These are phyloP conservation scores for Besnoitia besnoiti DNA, from an alignment of 169 alveolate genomes.

Conservation along the genomic window DNA sequence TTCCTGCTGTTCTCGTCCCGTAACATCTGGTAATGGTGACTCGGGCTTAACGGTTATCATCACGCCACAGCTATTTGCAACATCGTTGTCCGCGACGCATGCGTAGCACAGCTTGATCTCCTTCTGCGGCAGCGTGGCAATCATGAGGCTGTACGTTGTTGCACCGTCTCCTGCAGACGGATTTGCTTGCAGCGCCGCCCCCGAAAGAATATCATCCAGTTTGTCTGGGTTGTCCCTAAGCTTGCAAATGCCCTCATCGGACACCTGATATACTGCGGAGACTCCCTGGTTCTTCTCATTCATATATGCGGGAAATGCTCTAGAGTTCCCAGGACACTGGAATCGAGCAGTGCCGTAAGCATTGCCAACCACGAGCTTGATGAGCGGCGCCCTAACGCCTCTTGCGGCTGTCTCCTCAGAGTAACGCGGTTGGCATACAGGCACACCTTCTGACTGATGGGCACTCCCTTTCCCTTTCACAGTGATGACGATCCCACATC, in stretches of 20 bases:
- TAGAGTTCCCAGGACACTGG: background rate
- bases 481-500: background rate
- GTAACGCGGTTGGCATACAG: constrained; percentile 1
- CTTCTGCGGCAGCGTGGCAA: background rate
- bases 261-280: background rate
- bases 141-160: background rate
- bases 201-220: background rate
- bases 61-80: constrained; percentile 1
- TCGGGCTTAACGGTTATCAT: background rate
- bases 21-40: background rate
- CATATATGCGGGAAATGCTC: background rate
- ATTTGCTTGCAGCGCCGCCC: background rate
- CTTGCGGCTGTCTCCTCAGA: background rate
- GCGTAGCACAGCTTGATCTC: constrained; percentile 1
- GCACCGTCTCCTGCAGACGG: background rate
- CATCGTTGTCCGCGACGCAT: background rate
- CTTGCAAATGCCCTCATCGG: background rate
- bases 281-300: background rate
- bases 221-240: background rate
- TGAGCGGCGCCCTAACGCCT: background rate
- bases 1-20: background rate
- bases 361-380: background rate
- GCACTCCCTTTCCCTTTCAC: constrained; percentile 14
- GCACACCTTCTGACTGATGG: background rate
- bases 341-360: background rate